These are phyloP conservation scores for Microdochium paspali DNA, from an alignment of 2,329 filamentous ascomycete genomes.

Conservation along the genomic window DNA sequence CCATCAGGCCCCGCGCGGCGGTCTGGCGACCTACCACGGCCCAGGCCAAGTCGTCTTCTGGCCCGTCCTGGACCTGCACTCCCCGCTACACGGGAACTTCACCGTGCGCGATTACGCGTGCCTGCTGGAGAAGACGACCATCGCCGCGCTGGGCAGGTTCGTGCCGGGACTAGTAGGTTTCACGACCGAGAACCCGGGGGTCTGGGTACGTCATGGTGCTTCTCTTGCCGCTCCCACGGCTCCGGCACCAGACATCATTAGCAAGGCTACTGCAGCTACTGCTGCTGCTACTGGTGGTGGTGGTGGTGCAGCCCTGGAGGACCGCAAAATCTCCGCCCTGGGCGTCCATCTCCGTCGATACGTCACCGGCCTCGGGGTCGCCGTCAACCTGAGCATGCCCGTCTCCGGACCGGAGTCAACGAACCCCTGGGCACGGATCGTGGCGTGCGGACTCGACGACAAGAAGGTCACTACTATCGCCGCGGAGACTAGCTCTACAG, in stretches of 20 bases:
- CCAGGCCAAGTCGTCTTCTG: conserved; percentile 91
- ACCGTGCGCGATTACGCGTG: conserved; percentile 69
- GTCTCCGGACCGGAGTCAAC: conserved; percentile 22
- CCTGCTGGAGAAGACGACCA: conserved; percentile 68
- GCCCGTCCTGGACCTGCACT: conserved; percentile 74
- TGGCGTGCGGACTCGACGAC: conserved; percentile 80
- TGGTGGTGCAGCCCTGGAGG: conserved; percentile 9
- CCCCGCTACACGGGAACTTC: conserved; percentile 43
- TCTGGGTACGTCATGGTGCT: conserved; percentile 54
- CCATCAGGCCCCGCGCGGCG: conserved; percentile 67
- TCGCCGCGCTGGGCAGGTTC: conserved; percentile 44
- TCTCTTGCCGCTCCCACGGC: too few relatives aligned
- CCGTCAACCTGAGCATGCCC: conserved; percentile 65
- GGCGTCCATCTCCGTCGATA: conserved; percentile 86
- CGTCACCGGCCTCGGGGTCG: conserved; percentile 76
- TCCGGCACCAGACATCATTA: too few relatives aligned
- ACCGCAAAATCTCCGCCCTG: conserved; percentile 75
- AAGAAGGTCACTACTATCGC: conserved; percentile 69
- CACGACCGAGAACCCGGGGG: conserved; percentile 70
- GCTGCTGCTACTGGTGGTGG: conserved; percentile 12
- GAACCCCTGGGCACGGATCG: conserved; percentile 61
- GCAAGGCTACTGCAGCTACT: conserved; percentile 2
- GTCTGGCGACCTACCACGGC: conserved; percentile 90
- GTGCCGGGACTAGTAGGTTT: conserved; percentile 55
- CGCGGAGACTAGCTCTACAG: conserved; percentile 29